Evolutionary conservation across 139 green algal genomes (phyloP).

Genomic region (Klebsormidium nitens): DNA sequence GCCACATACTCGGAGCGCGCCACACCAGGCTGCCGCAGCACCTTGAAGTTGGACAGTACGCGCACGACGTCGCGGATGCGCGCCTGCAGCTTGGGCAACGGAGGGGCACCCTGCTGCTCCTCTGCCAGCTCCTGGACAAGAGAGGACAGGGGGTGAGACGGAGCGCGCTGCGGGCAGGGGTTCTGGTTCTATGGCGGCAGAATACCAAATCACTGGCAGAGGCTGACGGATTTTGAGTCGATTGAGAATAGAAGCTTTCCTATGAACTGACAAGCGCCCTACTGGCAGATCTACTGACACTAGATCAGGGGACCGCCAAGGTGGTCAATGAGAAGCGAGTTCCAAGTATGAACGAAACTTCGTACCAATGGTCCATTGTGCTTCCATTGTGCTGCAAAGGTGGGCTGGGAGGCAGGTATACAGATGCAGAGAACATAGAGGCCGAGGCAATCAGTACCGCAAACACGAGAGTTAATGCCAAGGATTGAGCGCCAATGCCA

Average conservation of each 20-base stretch:
- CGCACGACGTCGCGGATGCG: constrained; percentile 63
- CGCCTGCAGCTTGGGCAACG: constrained; percentile 44
- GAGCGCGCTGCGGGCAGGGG: not conserved
- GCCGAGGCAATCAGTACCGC: not conserved
- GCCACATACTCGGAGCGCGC: constrained; percentile 69
- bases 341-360: constrained; percentile 1
- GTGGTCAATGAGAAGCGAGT: not conserved
- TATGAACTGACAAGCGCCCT: too few relatives aligned
- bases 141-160: not conserved
- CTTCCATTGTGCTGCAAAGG: constrained; percentile 1
- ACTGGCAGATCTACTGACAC: too few relatives aligned
- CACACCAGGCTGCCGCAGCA: constrained; percentile 43
- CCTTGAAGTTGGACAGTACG: constrained; percentile 77
- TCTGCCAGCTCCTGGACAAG: constrained; percentile 29
- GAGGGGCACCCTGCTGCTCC: constrained; percentile 15
- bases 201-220: constrained; percentile 4
- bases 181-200: not conserved
- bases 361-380: not conserved
- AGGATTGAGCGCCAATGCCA: not conserved
- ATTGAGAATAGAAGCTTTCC: too few relatives aligned
- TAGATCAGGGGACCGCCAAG: not conserved
- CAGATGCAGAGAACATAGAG: not conserved
- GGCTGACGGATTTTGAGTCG: not conserved
- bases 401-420: too few relatives aligned
- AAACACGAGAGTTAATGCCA: not conserved